Base-by-base conservation (phyloP, 495 filamentous ascomycete genomes). In the Penicillium nucicola region DNA sequence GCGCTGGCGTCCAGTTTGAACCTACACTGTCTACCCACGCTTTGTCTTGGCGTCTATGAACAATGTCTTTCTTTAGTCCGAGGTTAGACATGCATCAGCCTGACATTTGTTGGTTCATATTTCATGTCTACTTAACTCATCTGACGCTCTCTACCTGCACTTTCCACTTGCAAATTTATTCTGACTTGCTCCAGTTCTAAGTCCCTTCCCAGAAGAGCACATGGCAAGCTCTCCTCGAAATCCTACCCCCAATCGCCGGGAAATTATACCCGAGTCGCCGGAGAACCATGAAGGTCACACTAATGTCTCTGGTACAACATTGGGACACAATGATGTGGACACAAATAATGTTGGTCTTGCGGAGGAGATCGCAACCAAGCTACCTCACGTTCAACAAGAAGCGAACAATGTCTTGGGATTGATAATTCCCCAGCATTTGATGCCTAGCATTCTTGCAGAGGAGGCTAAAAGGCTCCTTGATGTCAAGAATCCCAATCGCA, bases 221-320 rank as follows among this genome's bases (percentile, higher is more conserved):
- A 53, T 55, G 1, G 9, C 15, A 5, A 45, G 35, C 22, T 43
- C 57, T 22, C 40, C 22, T 6, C 34, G 36, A 5, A 49, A 42
- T 17, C 22, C 45, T 22, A 34, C 28, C 9, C 51, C 58, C 22
- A 47, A 18, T 1, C 4, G 25, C 7, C 25, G 25, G 2, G 25
- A 40, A 7, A 35, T 51, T 13, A 48, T 67, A 1, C 61, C 55
- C 6, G 66, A 68, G 15, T 67, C 67, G 8, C 65, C 66, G 1
- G 52, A 44, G 6, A 49, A 47, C 17, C 44, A 45, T 22, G 70
- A 74, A 30, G 70, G 66, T 34, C 57, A 59, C 20, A 57, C 43
- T 46, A 70, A 76, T 39, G 64, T 75, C 31, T 71, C 73, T 14
- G 73, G 73, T 12, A 71, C 70, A 2, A 76, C 73, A 1, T 54